Evolutionary conservation across 2,329 filamentous ascomycete species (phyloP), one percentile per base, ranked within the genome.

Genomic region (Stylonectria norvegica): DNA sequence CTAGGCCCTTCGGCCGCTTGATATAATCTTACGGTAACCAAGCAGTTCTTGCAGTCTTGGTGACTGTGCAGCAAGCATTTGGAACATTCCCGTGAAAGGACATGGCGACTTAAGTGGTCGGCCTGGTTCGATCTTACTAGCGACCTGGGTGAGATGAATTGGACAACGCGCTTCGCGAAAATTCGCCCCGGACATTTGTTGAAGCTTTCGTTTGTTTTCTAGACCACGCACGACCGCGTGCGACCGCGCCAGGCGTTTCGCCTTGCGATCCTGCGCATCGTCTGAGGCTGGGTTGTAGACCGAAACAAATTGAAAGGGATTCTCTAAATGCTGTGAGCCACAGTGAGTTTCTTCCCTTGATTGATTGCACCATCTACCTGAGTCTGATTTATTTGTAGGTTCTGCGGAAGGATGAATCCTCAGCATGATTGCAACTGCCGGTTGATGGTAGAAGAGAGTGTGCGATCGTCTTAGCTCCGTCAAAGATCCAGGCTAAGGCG

Each of bases 141-240:
- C 3, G 1, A 7, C 2, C 15, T 4, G n/a, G 1, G 5, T 6
- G 3, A 11, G 3, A 2, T 20, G 9, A 4, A 31, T 17, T 1
- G 38, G 8, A 1, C 20, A 4, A 1, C 34, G 36, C 0, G 12
- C 9, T 2, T 44, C 15, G 0, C 10, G 33, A 7, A 57, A 57
- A 9, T 57, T 49, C 0, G 45, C 10, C 10, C 45, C 29, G 0
- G 40, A 46, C 0, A 11, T 14, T 20, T 49, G 36, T 9, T 55
- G 30, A 0, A 33, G 12, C 1, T 38, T 40, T 17, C 54, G 18
- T 22, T 57, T 57, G 0, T 36, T 51, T 6, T 45, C 29, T 0
- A 56, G 18, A 0, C 38, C 52, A 3, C 40, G 48, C 1, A 36
- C 38, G 2, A 57, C 42, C 0, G 54, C 54, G 30, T 57, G 54